Evolutionary conservation across 2,329 filamentous ascomycete species (phyloP).

Genomic region (Sclerotinia glacialis): DNA sequence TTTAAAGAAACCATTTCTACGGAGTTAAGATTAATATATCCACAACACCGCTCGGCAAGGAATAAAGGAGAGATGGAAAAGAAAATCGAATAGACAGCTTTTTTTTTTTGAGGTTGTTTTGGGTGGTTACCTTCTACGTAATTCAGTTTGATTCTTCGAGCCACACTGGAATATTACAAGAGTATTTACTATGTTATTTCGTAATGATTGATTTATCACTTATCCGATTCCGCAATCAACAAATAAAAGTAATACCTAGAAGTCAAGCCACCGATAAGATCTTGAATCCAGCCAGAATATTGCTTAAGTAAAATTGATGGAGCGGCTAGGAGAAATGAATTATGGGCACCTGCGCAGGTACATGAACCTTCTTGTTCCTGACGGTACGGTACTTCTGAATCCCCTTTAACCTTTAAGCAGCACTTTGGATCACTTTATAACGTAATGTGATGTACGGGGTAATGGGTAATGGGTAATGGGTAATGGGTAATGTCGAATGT

Average conservation of each 20-base stretch:
- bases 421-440: too few relatives aligned
- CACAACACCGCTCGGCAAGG: not conserved
- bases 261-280: constrained; percentile 5
- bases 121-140: too few relatives aligned
- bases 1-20: not conserved
- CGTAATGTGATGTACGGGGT: too few relatives aligned
- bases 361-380: not conserved
- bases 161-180: too few relatives aligned
- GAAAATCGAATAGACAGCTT: too few relatives aligned
- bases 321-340: constrained; percentile 10
- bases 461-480: too few relatives aligned
- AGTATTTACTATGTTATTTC: too few relatives aligned
- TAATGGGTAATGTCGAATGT: not conserved
- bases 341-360: constrained; percentile 4
- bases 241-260: not conserved
- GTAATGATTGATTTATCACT: not conserved
- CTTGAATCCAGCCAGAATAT: not conserved
- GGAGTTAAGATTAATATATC: not conserved
- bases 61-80: not conserved
- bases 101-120: too few relatives aligned
- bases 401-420: too few relatives aligned
- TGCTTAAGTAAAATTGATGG: constrained; percentile 1
- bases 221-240: not conserved
- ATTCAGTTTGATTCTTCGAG: not conserved
- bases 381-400: not conserved